Evolutionary conservation across 2,329 filamentous ascomycete species (phyloP).

Genomic region (Alternaria brassicae): DNA sequence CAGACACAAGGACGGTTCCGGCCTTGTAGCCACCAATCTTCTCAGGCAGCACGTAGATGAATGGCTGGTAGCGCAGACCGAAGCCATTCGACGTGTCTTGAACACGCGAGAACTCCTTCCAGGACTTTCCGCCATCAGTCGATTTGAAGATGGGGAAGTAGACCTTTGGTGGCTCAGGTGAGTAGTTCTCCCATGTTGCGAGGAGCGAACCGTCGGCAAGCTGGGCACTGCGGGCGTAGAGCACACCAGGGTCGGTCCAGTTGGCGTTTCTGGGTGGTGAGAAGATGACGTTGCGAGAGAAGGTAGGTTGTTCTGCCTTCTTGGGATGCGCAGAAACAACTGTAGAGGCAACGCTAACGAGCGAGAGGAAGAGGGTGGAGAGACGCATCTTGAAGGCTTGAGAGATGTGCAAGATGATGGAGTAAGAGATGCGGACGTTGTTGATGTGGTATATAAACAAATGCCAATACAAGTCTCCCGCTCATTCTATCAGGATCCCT

Average conservation of each 20-base stretch:
- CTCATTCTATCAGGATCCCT: neutral
- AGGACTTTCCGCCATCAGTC: constrained; percentile 59
- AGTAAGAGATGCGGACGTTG: neutral
- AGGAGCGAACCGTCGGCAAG: constrained; percentile 56
- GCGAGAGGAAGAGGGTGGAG: constrained; percentile 34
- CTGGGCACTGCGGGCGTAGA: constrained; percentile 61
- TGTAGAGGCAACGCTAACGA: constrained; percentile 19
- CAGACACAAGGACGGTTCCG: constrained; percentile 69
- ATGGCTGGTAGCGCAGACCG: constrained; percentile 73
- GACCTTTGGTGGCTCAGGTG: constrained; percentile 52
- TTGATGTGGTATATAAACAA: constrained; percentile 12
- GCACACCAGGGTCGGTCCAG: constrained; percentile 57
- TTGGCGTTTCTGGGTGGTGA: constrained; percentile 49
- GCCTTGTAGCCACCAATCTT: constrained; percentile 64
- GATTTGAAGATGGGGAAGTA: constrained; percentile 58
- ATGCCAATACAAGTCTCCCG: constrained; percentile 4
- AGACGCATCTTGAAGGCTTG: constrained; percentile 41
- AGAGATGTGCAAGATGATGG: constrained; percentile 12
- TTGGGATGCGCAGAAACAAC: constrained; percentile 33
- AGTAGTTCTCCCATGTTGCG: constrained; percentile 64
- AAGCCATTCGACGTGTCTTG: constrained; percentile 71
- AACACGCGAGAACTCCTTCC: constrained; percentile 69
- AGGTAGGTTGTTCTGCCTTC: constrained; percentile 32
- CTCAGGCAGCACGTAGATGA: constrained; percentile 68
- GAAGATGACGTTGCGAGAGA: constrained; percentile 51